Percentiles rank a stretch among this genome's conserved stretches.
Conservation (phyloP, 176 grass and related monocot species). For the Aegilops speltoides region DNA sequence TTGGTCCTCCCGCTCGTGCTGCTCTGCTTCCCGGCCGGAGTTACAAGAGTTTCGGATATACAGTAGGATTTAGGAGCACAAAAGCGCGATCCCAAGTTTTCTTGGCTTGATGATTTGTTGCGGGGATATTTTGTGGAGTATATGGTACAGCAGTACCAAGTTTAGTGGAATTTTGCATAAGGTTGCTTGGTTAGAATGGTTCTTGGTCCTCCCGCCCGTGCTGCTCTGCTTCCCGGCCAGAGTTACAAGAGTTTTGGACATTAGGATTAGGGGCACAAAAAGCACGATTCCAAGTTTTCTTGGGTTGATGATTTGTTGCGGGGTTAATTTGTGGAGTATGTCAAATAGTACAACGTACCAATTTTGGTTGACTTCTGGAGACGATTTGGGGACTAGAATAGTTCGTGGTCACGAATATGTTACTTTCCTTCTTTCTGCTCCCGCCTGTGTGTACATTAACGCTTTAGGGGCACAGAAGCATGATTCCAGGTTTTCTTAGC, state of each 20-base stretch:
- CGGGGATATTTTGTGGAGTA: background rate
- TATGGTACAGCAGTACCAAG: background rate
- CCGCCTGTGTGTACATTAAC: background rate
- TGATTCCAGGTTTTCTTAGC: background rate
- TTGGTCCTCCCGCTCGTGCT: background rate
- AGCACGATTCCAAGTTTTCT: background rate
- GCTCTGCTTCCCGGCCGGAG: background rate
- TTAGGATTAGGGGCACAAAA: background rate
- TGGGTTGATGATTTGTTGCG: background rate
- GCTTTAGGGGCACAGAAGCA: background rate
- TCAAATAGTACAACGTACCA: background rate
- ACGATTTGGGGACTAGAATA: background rate
- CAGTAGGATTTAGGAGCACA: background rate
- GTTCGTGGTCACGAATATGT: background rate
- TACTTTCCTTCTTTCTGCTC: background rate
- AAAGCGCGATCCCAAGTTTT: background rate
- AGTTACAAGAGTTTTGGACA: background rate
- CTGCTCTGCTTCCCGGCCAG: background rate
- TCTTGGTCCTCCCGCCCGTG: background rate
- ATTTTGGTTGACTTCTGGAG: background rate
- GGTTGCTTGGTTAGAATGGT: background rate
- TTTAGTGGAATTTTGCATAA: background rate
- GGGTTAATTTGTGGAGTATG: background rate
- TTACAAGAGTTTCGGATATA: background rate
- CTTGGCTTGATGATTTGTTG: background rate